A percentile compares a stretch with the other conserved stretches of the same genome.
Conservation (phyloP, 2,329 filamentous ascomycete genomes). For the Colletotrichum karsti region DNA sequence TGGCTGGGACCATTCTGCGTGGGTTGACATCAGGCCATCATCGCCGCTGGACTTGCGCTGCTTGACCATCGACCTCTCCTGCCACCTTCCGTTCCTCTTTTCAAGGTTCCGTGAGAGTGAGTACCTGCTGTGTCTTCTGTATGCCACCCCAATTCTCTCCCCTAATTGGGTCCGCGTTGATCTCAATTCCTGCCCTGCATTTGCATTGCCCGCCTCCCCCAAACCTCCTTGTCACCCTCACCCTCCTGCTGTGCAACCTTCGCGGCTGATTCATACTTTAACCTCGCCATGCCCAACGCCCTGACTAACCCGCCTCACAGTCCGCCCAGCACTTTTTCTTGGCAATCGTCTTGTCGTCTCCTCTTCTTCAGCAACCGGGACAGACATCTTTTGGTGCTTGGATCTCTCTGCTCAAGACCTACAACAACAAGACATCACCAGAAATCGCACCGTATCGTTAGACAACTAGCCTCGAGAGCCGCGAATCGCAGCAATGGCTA, state of each 20-base stretch:
- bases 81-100: not conserved
- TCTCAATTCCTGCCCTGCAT: conserved; percentile 6
- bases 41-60: not conserved
- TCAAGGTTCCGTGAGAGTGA: not conserved
- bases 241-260: not conserved
- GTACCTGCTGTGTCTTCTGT: not conserved
- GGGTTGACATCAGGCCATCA: conserved; percentile 19
- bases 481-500: not conserved
- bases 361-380: not conserved
- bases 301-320: conserved; percentile 16
- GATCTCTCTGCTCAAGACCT: not conserved
- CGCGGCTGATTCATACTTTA: not conserved
- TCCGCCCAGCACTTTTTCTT: conserved; percentile 2
- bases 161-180: conserved; percentile 4
- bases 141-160: conserved; percentile 8
- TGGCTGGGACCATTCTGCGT: conserved; percentile 17
- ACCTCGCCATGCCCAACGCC: conserved; percentile 9
- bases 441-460: not conserved
- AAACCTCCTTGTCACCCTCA: not conserved
- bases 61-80: not conserved
- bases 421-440: not conserved
- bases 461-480: not conserved
- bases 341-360: not conserved
- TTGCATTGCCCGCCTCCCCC: not conserved
- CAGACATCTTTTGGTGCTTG: not conserved